Conservation (phyloP, 768 basidiomycete species). For the Tulasnella sp. region DNA sequence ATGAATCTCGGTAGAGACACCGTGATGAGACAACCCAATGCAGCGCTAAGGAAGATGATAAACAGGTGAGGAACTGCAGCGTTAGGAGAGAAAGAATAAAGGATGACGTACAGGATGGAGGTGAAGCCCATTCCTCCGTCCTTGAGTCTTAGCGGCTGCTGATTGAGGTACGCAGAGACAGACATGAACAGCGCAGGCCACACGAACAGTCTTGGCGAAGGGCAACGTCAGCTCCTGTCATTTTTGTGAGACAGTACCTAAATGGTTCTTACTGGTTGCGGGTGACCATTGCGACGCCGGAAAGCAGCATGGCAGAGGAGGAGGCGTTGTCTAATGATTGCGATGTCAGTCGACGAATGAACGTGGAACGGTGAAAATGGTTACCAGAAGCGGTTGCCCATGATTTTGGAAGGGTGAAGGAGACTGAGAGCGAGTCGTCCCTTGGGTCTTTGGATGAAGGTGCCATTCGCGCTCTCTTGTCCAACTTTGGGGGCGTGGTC, state of each 20-base stretch:
- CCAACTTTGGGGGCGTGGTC: not conserved
- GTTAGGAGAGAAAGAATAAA: not conserved
- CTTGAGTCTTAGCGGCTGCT: conserved; percentile 30
- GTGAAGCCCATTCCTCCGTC: conserved; percentile 29
- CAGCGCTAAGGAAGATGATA: conserved; percentile 13
- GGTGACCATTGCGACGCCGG: conserved; percentile 24
- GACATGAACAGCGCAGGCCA: conserved; percentile 28
- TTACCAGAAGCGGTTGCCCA: conserved; percentile 24
- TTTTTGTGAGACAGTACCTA: no score
- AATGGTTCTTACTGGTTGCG: conserved; percentile 19
- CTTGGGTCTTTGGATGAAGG: conserved; percentile 12
- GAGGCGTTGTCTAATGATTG: conserved; percentile 14
- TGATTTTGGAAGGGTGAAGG: conserved; percentile 21
- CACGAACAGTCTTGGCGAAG: not conserved
- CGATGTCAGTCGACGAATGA: not conserved
- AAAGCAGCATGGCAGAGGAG: conserved; percentile 19
- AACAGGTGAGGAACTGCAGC: not conserved
- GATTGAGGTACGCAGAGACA: conserved; percentile 19
- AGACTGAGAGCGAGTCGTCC: conserved; percentile 21
- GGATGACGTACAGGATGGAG: conserved; percentile 14
- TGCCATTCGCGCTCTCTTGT: not conserved
- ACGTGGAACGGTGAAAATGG: not conserved
- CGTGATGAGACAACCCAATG: conserved; percentile 8
- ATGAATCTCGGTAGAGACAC: conserved; percentile 18
- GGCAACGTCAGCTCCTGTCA: not conserved